Percentiles rank a stretch among this genome's conserved stretches.
Conservation (phyloP, 495 filamentous ascomycete genomes). For the Patellaria atrata region DNA sequence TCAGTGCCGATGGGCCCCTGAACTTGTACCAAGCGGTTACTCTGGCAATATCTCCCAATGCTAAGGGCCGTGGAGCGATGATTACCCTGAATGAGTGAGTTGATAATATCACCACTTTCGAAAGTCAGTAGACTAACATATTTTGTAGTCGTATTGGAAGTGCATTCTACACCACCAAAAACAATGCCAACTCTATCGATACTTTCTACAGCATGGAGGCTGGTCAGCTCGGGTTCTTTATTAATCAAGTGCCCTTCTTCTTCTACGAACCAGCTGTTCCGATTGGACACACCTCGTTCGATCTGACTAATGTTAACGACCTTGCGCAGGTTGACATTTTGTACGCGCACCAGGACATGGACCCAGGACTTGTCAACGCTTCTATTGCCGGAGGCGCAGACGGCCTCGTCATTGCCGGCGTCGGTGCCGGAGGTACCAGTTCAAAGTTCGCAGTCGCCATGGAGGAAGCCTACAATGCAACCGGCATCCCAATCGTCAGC, state of each 20-base stretch:
- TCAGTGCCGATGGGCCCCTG: slow-evolving; percentile 36
- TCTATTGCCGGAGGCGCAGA: slow-evolving; percentile 29
- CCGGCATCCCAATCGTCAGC: slow-evolving; percentile 18
- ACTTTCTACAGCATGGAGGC: slow-evolving; percentile 36
- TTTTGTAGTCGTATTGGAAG: slow-evolving; percentile 27
- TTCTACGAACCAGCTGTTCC: slow-evolving; percentile 30
- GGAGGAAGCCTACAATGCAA: slow-evolving; percentile 10
- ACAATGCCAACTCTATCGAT: slow-evolving; percentile 36
- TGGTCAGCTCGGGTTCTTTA: slow-evolving; percentile 33
- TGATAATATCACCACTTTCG: background rate
- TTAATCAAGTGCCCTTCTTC: slow-evolving; percentile 33
- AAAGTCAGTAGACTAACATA: background rate
- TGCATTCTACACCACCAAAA: slow-evolving; percentile 37
- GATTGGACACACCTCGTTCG: slow-evolving; percentile 27
- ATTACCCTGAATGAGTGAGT: slow-evolving; percentile 34
- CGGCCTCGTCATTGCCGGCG: slow-evolving; percentile 31
- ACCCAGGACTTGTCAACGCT: slow-evolving; percentile 24
- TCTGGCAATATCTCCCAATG: slow-evolving; percentile 26
- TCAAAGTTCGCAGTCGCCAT: slow-evolving; percentile 1
- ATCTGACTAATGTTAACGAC: slow-evolving; percentile 22
- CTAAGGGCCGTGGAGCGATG: slow-evolving; percentile 30
- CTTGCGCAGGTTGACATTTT: slow-evolving; percentile 35
- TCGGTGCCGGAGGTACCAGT: slow-evolving; percentile 21
- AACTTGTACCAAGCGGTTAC: slow-evolving; percentile 38
- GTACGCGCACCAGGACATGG: slow-evolving; percentile 25